These are phyloP conservation scores for Cryptococcus sp. DNA, from an alignment of 1,284 basidiomycete species.

Conservation along the genomic window DNA sequence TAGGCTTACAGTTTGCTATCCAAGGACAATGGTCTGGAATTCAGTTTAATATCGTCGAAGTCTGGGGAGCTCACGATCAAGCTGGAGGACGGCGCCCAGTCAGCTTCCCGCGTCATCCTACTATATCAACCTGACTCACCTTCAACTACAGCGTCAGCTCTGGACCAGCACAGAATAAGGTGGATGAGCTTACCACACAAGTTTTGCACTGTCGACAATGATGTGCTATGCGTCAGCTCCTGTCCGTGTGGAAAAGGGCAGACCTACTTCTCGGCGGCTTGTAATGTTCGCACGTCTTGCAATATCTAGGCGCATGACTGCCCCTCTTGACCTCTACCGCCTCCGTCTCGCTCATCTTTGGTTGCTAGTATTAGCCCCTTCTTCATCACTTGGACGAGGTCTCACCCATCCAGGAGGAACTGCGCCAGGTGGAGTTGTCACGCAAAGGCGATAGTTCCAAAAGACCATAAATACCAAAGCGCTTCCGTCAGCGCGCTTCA, in stretches of 20 bases:
- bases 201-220: constrained; percentile 81
- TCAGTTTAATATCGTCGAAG: constrained; percentile 2
- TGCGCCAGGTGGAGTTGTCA: constrained; percentile 72
- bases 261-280: constrained; percentile 49
- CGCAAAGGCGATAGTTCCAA: constrained; percentile 81
- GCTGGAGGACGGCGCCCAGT: constrained; percentile 12
- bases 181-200: constrained; percentile 49
- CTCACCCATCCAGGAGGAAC: constrained; percentile 76
- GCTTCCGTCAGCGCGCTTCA: constrained; percentile 48
- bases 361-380: constrained; percentile 52
- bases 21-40: constrained; percentile 70
- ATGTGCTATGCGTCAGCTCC: constrained; percentile 54
- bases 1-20: constrained; percentile 36
- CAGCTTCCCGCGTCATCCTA: neutral
- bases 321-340: constrained; percentile 82
- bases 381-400: constrained; percentile 6
- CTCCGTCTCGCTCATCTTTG: constrained; percentile 60
- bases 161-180: too few species aligned
- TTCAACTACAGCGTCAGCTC: constrained; percentile 19
- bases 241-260: constrained; percentile 47
- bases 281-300: constrained; percentile 60
- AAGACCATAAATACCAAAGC: constrained; percentile 67
- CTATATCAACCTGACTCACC: constrained; percentile 54
- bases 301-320: constrained; percentile 71
- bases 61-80: constrained; percentile 24